phyloP scores from a whole-genome alignment of 1,284 basidiomycete species.

The Naganishia albida region DNA sequence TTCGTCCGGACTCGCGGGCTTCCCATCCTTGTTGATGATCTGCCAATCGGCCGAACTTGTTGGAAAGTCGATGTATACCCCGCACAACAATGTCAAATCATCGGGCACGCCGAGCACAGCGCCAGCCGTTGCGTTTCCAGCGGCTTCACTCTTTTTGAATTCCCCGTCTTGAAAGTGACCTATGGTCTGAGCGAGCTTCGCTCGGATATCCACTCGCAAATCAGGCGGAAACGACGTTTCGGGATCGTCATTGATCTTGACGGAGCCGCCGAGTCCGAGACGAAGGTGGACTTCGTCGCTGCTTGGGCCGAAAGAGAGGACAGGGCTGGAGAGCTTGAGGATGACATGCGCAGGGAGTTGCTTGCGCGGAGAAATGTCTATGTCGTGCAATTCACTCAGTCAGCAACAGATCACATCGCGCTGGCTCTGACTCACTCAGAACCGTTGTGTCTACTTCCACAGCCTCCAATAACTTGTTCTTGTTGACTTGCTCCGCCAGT shows the following conservation, averaged over 20 bases:
- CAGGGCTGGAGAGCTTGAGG: neutral
- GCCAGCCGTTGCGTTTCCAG: neutral
- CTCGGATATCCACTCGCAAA: neutral
- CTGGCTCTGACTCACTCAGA: neutral
- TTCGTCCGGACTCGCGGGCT: neutral
- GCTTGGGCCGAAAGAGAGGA: neutral
- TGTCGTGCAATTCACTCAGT: neutral
- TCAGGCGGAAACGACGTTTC: neutral
- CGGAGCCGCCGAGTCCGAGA: neutral
- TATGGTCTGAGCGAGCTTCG: neutral
- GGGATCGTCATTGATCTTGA: neutral
- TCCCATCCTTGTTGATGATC: neutral
- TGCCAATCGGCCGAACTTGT: neutral
- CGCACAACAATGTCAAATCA: neutral
- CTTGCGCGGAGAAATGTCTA: neutral
- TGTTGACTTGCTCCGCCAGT: neutral
- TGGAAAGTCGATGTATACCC: neutral
- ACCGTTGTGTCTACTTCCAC: neutral
- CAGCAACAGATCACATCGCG: neutral
- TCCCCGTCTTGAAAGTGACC: neutral
- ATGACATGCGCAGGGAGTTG: neutral
- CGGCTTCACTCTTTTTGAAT: neutral
- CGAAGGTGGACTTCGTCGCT: neutral
- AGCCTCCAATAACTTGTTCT: neutral
- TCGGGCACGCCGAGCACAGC: neutral